Conservation (phyloP, 192 early-diverging fungal genomes). For the Umbelopsis sp. region DNA sequence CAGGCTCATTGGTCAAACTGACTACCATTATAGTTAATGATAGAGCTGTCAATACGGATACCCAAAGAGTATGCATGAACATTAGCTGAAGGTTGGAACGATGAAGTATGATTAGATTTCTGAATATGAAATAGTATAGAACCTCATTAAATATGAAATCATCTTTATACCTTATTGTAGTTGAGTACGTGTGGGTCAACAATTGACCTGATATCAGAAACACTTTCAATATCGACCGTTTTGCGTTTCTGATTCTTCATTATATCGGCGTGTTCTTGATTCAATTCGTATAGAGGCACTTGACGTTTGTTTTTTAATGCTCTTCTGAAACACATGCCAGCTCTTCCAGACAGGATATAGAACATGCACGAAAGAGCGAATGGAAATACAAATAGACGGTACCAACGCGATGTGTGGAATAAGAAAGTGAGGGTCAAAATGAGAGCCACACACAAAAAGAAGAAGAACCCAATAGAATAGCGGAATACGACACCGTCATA, state of each 20-base stretch:
- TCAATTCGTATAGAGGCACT: conserved; percentile 27
- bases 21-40: conserved; percentile 5
- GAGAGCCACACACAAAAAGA: conserved; percentile 16
- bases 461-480: conserved; percentile 15
- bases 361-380: conserved; percentile 21
- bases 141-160: not conserved
- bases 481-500: conserved; percentile 27
- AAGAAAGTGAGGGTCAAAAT: conserved; percentile 20
- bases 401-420: conserved; percentile 30
- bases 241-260: conserved; percentile 13
- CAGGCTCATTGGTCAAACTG: conserved; percentile 4
- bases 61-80: conserved; percentile 7
- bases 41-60: conserved; percentile 6
- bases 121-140: not conserved
- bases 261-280: conserved; percentile 1
- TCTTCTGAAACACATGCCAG: conserved; percentile 29
- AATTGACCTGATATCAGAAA: conserved; percentile 14
- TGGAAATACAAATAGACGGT: conserved; percentile 23
- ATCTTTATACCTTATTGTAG: conserved; percentile 26
- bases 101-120: not conserved
- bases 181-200: conserved; percentile 24
- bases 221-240: conserved; percentile 18
- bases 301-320: conserved; percentile 21
- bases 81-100: not conserved
- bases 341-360: conserved; percentile 25